Percentiles rank a stretch among this genome's conserved stretches.
Conservation (phyloP, 2,329 filamentous ascomycete genomes). For the Chaetomiaceae sp. region DNA sequence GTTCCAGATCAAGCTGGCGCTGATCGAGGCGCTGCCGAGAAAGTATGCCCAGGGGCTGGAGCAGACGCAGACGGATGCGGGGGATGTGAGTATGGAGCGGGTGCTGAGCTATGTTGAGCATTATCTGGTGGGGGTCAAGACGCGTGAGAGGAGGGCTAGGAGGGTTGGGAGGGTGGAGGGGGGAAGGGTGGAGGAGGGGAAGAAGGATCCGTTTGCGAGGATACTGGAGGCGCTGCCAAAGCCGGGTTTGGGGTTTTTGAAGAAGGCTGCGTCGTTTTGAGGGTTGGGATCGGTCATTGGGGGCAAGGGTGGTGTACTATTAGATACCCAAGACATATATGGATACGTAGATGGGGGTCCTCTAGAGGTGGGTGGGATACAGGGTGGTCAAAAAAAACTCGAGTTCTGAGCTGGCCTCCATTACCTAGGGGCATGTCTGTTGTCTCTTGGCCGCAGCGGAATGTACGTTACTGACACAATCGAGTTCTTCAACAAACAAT, state of each 20-base stretch:
- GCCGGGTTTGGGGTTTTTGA: background rate
- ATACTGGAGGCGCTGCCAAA: background rate
- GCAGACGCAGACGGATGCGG: background rate
- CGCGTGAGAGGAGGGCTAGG: background rate
- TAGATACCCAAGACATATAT: conserved; percentile 3
- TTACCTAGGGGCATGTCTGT: too few relatives aligned
- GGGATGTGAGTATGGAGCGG: background rate
- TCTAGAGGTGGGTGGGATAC: background rate
- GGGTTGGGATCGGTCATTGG: background rate
- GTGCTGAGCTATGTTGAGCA: background rate
- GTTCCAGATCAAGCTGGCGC: conserved; percentile 20
- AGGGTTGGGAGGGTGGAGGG: too few relatives aligned
- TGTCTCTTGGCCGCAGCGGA: too few relatives aligned
- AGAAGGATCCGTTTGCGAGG: background rate
- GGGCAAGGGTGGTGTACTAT: background rate
- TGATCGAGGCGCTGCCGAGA: conserved; percentile 13
- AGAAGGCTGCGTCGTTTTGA: background rate
- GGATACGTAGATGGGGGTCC: background rate
- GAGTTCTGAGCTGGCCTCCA: too few relatives aligned
- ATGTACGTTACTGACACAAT: too few relatives aligned
- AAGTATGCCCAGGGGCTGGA: background rate
- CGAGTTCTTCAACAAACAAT: too few relatives aligned
- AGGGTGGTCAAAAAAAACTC: too few relatives aligned
- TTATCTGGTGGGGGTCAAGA: background rate
- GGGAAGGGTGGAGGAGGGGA: background rate